Evolutionary conservation across 176 grass and related monocot species (phyloP).

Genomic region (Dactylis glomerata): DNA sequence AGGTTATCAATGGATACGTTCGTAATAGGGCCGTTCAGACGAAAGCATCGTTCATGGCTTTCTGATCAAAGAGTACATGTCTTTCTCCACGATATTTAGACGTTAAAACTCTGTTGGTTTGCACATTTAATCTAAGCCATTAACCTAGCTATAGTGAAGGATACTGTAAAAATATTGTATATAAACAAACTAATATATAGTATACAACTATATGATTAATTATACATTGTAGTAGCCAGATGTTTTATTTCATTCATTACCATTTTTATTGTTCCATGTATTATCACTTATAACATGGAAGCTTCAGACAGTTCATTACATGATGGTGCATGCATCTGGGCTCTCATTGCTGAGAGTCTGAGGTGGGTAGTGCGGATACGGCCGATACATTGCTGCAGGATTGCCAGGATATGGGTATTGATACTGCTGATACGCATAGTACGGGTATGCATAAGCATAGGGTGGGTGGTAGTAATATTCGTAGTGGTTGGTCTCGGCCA

Average conservation of each 20-base stretch:
- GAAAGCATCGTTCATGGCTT: no score
- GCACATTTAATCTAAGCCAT: background rate
- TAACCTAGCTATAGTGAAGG: background rate
- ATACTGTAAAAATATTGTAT: background rate
- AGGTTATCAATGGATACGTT: no score
- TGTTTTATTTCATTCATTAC: background rate
- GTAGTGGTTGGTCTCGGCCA: background rate
- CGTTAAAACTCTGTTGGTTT: no score
- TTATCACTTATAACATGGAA: background rate
- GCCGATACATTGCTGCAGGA: background rate
- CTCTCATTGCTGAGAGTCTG: slow-evolving; percentile 22
- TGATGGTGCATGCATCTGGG: slow-evolving; percentile 32
- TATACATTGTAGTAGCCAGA: background rate
- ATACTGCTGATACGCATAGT: background rate
- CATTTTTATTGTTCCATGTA: background rate
- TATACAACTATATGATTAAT: background rate
- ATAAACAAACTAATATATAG: background rate
- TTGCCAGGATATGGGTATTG: background rate
- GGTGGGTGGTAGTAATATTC: background rate
- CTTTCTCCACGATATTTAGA: no score
- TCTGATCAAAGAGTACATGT: no score
- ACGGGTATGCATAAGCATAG: background rate
- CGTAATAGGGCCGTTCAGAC: no score
- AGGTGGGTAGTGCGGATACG: background rate
- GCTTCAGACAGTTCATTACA: background rate